Evolutionary conservation across 1,139 yeast species (phyloP).

Genomic region (Kodamaea sp.): DNA sequence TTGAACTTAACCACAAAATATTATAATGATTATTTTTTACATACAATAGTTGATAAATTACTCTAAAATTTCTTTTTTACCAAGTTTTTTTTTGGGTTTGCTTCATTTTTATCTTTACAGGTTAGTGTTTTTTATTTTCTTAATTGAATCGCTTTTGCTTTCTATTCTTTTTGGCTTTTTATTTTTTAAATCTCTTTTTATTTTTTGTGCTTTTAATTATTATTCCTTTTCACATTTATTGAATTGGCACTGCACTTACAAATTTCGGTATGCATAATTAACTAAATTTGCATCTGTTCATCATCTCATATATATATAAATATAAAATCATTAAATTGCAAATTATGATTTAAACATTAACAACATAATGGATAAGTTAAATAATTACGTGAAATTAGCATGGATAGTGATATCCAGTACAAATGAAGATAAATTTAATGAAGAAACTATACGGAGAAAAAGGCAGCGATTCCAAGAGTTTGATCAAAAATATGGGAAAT

Average conservation of each 20-base stretch:
- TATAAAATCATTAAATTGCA: background rate
- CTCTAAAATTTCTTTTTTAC: no score
- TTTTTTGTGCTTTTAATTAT: no score
- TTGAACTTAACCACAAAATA: no score
- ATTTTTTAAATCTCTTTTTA: no score
- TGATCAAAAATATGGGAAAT: slow-evolving; percentile 18
- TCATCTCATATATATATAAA: background rate
- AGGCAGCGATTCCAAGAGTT: slow-evolving; percentile 12
- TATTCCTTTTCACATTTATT: no score
- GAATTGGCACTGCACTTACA: no score
- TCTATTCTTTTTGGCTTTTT: background rate
- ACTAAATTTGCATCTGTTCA: no score
- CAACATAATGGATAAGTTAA: slow-evolving; percentile 3
- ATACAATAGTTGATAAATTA: no score
- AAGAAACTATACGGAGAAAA: background rate
- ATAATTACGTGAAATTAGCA: slow-evolving; percentile 11
- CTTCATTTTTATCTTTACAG: no score
- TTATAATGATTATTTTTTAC: no score
- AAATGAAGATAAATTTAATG: background rate
- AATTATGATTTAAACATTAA: background rate
- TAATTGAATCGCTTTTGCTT: background rate
- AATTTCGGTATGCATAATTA: no score
- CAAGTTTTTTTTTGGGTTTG: no score
- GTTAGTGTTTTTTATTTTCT: background rate
- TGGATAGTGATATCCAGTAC: slow-evolving; percentile 12